Evolutionary conservation across 2,329 filamentous ascomycete genomes (phyloP).

Genomic region (Teratosphaeria nubilosa): DNA sequence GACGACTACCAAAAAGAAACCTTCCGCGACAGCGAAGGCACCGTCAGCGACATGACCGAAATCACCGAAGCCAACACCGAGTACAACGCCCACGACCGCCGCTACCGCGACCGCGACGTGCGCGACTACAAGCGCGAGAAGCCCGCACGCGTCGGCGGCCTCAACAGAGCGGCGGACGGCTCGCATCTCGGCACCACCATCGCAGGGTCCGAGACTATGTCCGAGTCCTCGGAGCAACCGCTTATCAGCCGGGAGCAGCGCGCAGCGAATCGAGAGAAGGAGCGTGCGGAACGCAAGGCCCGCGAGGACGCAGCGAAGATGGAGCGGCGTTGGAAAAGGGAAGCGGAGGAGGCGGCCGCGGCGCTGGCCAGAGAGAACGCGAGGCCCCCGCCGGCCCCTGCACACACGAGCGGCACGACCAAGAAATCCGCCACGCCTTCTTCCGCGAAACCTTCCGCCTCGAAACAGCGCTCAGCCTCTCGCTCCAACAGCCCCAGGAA

Average conservation of each 20-base stretch:
- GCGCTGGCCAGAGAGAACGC: conserved; percentile 25
- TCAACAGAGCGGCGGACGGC: conserved; percentile 69
- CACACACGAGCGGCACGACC: conserved; percentile 6
- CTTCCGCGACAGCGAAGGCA: conserved; percentile 15
- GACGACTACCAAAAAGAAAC: conserved; percentile 32
- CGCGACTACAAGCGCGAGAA: conserved; percentile 79
- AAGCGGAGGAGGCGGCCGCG: conserved; percentile 31
- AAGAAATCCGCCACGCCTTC: conserved; percentile 17
- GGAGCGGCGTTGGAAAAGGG: conserved; percentile 29
- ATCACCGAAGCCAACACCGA: conserved; percentile 17
- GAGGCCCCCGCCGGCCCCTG: conserved; percentile 13
- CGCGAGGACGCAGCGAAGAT: conserved; percentile 29
- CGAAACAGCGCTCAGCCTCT: conserved; percentile 15
- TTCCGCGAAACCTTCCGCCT: conserved; percentile 3
- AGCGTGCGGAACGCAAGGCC: conserved; percentile 29
- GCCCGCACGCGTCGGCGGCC: conserved; percentile 73
- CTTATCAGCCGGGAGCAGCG: conserved; percentile 22
- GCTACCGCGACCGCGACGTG: conserved; percentile 54
- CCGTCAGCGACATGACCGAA: conserved; percentile 24
- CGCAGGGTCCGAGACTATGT: conserved; percentile 49
- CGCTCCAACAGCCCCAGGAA: conserved; percentile 24
- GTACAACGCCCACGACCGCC: conserved; percentile 27
- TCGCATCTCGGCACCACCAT: conserved; percentile 62
- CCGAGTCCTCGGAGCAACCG: conserved; percentile 31
- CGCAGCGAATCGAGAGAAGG: conserved; percentile 24